Base-by-base conservation (phyloP, 495 filamentous ascomycete genomes). In the Penicillium ochrochloron region DNA sequence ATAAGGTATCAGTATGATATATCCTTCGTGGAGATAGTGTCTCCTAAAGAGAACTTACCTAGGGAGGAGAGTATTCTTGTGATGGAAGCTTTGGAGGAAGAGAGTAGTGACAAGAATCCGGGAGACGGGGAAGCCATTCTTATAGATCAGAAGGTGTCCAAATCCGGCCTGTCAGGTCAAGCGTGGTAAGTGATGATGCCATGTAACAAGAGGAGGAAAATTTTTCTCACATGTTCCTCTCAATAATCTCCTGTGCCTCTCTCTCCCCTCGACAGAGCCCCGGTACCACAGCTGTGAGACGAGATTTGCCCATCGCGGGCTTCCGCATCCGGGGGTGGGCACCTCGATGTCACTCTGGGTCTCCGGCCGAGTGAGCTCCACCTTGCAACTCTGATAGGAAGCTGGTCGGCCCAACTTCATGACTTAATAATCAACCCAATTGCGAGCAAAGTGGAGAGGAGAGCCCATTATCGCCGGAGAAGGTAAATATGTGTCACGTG, bases 251-350 rank as follows among this genome's bases (percentile, higher is more conserved):
- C 53, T 34, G 64, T 67, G 60, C 55, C 60, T 66, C 31, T 21
- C 62, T 58, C 51, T 57, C 66, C 63, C 63, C 62, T 70, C 50
- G 52, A 64, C 33, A 19, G 62, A 55, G 19, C 61, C 57, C 50
- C 54, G 60, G 65, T 62, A 54, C 27, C 35, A 57, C 10, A 57
- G 56, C 12, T 23, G 33, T 58, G 56, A 58, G 35, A 63, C 52
- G 25, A 65, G 61, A 60, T 63, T 62, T 60, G 15, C 63, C 31
- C 42, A 44, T 64, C 33, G 46, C 29, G 15, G 34, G 48, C 44
- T 72, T 70, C 71, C 70, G 71, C 69, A 72, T 74, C 65, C 71
- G 69, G 71, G 42, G 42, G 56, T 60, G 59, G 57, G 41, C 17
- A 41, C 19, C 25, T 17, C 15, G 48, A 74, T 68, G 71, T 73